Evolutionary conservation across 495 filamentous ascomycete species (phyloP).

Genomic region (Penicillium bovifimosum): DNA sequence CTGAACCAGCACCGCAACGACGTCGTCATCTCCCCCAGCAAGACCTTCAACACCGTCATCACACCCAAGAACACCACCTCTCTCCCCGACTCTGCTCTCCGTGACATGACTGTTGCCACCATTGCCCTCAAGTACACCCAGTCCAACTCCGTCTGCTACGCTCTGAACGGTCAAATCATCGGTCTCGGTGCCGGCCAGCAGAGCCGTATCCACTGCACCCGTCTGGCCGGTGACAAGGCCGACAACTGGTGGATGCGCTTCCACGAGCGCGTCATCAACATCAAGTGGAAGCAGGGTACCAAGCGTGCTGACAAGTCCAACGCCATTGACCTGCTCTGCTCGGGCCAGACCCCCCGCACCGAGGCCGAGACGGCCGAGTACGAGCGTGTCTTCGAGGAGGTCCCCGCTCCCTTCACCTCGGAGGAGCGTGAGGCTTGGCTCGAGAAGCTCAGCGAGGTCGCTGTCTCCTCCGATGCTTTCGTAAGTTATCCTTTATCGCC

Average conservation of each 20-base stretch:
- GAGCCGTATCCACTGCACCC: slow-evolving; percentile 95
- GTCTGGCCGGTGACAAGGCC: slow-evolving; percentile 96
- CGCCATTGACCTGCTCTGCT: slow-evolving; percentile 91
- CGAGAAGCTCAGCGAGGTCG: slow-evolving; percentile 71
- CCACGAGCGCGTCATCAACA: slow-evolving; percentile 74
- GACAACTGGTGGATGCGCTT: slow-evolving; percentile 99
- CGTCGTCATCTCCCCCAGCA: slow-evolving; percentile 70
- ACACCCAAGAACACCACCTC: slow-evolving; percentile 68
- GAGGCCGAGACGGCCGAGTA: slow-evolving; percentile 80
- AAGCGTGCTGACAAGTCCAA: slow-evolving; percentile 98
- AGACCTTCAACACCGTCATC: slow-evolving; percentile 78
- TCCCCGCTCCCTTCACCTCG: slow-evolving; percentile 74
- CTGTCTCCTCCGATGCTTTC: slow-evolving; percentile 89
- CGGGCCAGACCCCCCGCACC: slow-evolving; percentile 69
- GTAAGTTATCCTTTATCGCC: slow-evolving; percentile 48
- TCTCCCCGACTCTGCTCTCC: slow-evolving; percentile 73
- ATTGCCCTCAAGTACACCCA: slow-evolving; percentile 98
- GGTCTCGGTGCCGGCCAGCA: slow-evolving; percentile 96
- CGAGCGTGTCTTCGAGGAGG: slow-evolving; percentile 85
- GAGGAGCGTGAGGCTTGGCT: slow-evolving; percentile 85
- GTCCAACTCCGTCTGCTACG: slow-evolving; percentile 98
- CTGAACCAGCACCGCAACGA: slow-evolving; percentile 90
- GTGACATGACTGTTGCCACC: slow-evolving; percentile 91
- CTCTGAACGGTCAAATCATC: slow-evolving; percentile 88
- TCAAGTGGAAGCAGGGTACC: slow-evolving; percentile 95